Evolutionary conservation across 2,329 filamentous ascomycete genomes (phyloP).

Genomic region (Pezicula radicicola): DNA sequence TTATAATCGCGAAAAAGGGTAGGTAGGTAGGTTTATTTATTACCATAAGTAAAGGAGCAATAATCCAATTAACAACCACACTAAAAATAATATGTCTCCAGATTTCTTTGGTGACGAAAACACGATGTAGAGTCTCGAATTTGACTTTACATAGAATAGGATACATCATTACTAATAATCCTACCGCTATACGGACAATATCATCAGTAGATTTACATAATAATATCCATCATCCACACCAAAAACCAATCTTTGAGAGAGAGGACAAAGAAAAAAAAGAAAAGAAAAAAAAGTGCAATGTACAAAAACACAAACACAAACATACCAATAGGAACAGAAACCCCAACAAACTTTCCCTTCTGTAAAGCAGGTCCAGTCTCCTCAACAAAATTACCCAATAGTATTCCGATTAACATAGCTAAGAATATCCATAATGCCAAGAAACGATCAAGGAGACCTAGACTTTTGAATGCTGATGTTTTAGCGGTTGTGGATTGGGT

Average conservation of each 20-base stretch:
- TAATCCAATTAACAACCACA: slow-evolving; percentile 75
- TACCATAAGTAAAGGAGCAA: slow-evolving; percentile 77
- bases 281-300: not conserved
- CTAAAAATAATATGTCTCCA: slow-evolving; percentile 82
- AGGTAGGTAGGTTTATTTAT: no score
- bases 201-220: not conserved
- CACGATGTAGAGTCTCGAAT: slow-evolving; percentile 69
- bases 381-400: slow-evolving; percentile 60
- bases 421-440: slow-evolving; percentile 60
- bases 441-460: slow-evolving; percentile 47
- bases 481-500: slow-evolving; percentile 2
- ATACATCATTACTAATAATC: slow-evolving; percentile 90
- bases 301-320: slow-evolving; percentile 1
- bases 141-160: slow-evolving; percentile 85
- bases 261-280: not conserved
- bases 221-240: no score
- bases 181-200: slow-evolving; percentile 54
- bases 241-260: not conserved
- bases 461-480: slow-evolving; percentile 23
- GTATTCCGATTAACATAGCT: slow-evolving; percentile 63
- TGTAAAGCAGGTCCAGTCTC: slow-evolving; percentile 53
- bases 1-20: no score
- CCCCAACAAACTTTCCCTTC: slow-evolving; percentile 58
- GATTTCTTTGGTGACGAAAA: slow-evolving; percentile 57
- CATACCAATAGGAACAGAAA: slow-evolving; percentile 60